Evolutionary conservation across 352 stramenopile genomes (phyloP), one percentile per base, ranked within the genome.

Genomic region (Pseudoperonospora humuli): DNA sequence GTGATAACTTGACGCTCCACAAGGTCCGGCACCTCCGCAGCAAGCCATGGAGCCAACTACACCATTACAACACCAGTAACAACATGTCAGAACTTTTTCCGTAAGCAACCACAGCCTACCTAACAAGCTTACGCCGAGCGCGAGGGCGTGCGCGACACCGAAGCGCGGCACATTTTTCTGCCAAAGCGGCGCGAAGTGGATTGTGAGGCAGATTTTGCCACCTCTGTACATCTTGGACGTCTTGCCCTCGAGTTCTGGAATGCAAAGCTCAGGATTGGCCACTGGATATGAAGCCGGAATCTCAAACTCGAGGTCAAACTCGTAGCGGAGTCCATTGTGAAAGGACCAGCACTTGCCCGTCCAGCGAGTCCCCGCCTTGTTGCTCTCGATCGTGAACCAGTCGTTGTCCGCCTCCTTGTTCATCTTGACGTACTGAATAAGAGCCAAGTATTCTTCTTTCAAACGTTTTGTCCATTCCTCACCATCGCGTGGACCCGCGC

Each of bases 141-240:
- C 77, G 19, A 95, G 61, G 1, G 82, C 81, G 46, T 95, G 84
- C 1, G 84, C 84, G 24, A 93, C 70, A 36, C 84, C 84, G 39
- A 95, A 95, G 23, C 76, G 74, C 19, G 84, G 84, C 42, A 89
- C 71, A 48, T 95, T 95, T 57, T 86, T 87, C 46, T 90, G 76
- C 84, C 84, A 95, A 15, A 95, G 50, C n/a, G 84, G 84, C 15
- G 84, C 70, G 42, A 95, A 95, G 61, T 95, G 84, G 46, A 93
- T 82, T 6, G 78, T 90, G 14, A 95, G 43, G 45, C 84, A 95
- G 53, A 95, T 95, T 47, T 93, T 93, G 25, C 84, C 81, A 5
- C 84, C 84, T 8, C 80, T 59, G 60, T 95, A 95, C 80, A 95
- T 95, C 64, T 95, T 95, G 56, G 80, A 81, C 18, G 84, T 93